phyloP scores from a whole-genome alignment of 208 protist genomes.

The Herpetomonas samuelpessoai region DNA sequence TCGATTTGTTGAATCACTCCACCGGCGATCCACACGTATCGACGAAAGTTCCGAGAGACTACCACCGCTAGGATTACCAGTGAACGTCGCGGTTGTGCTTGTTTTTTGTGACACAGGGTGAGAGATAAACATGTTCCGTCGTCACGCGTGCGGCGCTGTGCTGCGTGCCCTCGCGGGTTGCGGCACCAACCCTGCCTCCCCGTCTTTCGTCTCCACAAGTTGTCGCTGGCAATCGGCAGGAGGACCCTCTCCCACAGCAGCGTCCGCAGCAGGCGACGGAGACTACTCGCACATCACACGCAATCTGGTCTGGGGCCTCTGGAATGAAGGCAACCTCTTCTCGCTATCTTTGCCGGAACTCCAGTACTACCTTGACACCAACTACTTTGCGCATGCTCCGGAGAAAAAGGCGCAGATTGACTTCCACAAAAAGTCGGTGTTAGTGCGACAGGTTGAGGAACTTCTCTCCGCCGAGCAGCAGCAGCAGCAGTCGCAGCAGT shows the following conservation, averaged over 20 bases:
- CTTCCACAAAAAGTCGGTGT: slow-evolving; percentile 70
- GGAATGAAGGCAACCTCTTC: slow-evolving; percentile 93
- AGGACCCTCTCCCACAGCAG: background rate
- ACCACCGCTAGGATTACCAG: too few relatives aligned
- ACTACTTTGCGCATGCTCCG: slow-evolving; percentile 22
- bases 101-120: too few relatives aligned
- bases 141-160: too few relatives aligned
- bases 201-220: too few relatives aligned
- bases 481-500: slow-evolving; percentile 4
- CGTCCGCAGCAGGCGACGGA: slow-evolving; percentile 10
- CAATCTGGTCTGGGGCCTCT: slow-evolving; percentile 85
- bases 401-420: slow-evolving; percentile 21
- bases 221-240: too few relatives aligned
- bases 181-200: too few relatives aligned
- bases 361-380: slow-evolving; percentile 56
- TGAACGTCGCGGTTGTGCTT: too few relatives aligned
- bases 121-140: too few relatives aligned
- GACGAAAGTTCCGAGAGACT: too few relatives aligned
- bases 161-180: too few relatives aligned
- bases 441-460: slow-evolving; percentile 88
- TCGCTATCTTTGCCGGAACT: slow-evolving; percentile 84
- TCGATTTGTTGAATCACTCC: too few relatives aligned
- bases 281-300: slow-evolving; percentile 70
- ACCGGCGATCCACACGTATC: too few relatives aligned
- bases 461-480: slow-evolving; percentile 76